phyloP scores from a whole-genome alignment of 148 eudicot species.

The Limonium bicolor region DNA sequence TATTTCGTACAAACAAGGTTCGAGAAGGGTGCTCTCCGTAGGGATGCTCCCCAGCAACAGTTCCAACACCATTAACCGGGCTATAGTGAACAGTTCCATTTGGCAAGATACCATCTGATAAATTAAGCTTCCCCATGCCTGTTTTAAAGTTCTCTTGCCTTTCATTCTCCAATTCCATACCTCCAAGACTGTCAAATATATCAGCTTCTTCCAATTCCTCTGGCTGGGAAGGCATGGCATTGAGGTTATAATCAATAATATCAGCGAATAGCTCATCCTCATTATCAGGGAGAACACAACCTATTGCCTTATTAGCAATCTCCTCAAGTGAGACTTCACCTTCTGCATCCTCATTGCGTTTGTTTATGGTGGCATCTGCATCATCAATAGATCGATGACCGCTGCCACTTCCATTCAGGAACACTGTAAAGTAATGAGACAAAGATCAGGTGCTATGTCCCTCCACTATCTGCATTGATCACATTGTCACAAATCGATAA shows the following conservation, averaged over 20 bases:
- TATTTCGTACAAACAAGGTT: slow-evolving; percentile 85
- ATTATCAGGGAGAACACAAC: slow-evolving; percentile 65
- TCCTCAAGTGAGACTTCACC: slow-evolving; percentile 29
- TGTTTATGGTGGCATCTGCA: slow-evolving; percentile 22
- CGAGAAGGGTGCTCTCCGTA: slow-evolving; percentile 89
- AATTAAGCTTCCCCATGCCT: slow-evolving; percentile 38
- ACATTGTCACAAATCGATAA: not conserved
- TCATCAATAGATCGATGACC: slow-evolving; percentile 39
- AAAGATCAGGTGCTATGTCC: slow-evolving; percentile 3
- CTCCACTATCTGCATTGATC: no score
- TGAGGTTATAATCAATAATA: slow-evolving; percentile 39
- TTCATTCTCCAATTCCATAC: slow-evolving; percentile 77
- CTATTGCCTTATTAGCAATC: slow-evolving; percentile 23
- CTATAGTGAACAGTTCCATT: slow-evolving; percentile 37
- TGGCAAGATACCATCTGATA: slow-evolving; percentile 41
- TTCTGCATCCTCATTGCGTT: slow-evolving; percentile 21
- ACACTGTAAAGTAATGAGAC: slow-evolving; percentile 33
- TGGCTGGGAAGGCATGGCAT: slow-evolving; percentile 26
- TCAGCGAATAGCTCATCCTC: slow-evolving; percentile 93
- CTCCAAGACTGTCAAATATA: slow-evolving; percentile 77
- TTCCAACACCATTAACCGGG: slow-evolving; percentile 40
- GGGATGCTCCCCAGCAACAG: slow-evolving; percentile 76
- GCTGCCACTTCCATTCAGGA: slow-evolving; percentile 16
- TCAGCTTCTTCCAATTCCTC: slow-evolving; percentile 72
- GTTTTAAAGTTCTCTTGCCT: slow-evolving; percentile 25